Percentiles rank a stretch among this genome's conserved stretches.
Evolutionary conservation across 371 early-diverging fungal species (phyloP).

Genomic region (Mucor lusitanicus): DNA sequence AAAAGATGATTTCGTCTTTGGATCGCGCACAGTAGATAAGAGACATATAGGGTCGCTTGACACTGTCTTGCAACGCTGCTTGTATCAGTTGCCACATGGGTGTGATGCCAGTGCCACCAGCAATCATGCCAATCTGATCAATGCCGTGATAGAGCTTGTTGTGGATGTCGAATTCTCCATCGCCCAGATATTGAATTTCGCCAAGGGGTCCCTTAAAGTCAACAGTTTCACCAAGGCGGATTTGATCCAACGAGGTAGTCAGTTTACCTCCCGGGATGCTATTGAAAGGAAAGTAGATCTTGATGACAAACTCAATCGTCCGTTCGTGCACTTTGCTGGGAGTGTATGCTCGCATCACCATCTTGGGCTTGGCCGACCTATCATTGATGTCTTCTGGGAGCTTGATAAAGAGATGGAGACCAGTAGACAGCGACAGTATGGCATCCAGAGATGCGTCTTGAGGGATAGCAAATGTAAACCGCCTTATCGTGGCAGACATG

Average conservation of each 20-base stretch:
- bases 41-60: constrained; percentile 78
- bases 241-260: constrained; percentile 50
- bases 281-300: constrained; percentile 58
- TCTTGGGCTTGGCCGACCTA: constrained; percentile 30
- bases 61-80: constrained; percentile 55
- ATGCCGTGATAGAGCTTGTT: background rate
- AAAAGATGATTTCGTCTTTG: constrained; percentile 83
- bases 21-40: constrained; percentile 86
- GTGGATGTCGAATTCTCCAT: background rate
- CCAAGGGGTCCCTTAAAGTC: constrained; percentile 88
- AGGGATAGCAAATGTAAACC: constrained; percentile 44
- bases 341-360: constrained; percentile 66
- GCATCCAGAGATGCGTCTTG: constrained; percentile 30
- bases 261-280: constrained; percentile 56
- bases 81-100: constrained; percentile 80
- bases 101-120: too few species aligned
- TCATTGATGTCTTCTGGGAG: constrained; percentile 21
- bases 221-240: constrained; percentile 74
- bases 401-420: constrained; percentile 46
- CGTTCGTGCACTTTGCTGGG: constrained; percentile 34
- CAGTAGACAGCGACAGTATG: constrained; percentile 38
- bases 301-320: constrained; percentile 83
- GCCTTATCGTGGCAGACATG: constrained; percentile 45
- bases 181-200: constrained; percentile 64
- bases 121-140: constrained; percentile 80